Percentiles rank a stretch among this genome's conserved stretches.
Evolutionary conservation across 768 basidiomycete species (phyloP).

Genomic region (Rossbeevera mucosa): DNA sequence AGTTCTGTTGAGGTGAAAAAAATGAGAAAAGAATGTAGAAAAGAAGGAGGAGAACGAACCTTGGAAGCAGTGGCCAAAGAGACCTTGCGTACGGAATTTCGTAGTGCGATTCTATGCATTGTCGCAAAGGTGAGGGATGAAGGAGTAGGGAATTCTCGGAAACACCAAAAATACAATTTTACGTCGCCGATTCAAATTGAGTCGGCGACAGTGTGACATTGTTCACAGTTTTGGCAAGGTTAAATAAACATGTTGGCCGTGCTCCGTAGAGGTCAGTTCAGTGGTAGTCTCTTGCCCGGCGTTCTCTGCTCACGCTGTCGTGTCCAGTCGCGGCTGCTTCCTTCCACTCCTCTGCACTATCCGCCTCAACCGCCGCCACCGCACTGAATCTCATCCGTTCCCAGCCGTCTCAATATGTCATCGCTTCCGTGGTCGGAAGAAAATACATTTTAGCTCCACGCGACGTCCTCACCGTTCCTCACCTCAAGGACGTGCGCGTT

Average conservation of each 20-base stretch:
- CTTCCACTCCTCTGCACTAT: conserved; percentile 31
- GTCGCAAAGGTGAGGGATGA: conserved; percentile 46
- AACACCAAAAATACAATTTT: conserved; percentile 31
- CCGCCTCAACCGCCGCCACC: conserved; percentile 44
- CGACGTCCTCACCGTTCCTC: conserved; percentile 92
- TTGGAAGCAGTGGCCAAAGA: conserved; percentile 63
- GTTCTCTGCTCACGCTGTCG: too few species aligned
- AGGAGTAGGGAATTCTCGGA: conserved; percentile 35
- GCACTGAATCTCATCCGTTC: conserved; percentile 82
- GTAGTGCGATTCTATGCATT: conserved; percentile 83
- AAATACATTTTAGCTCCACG: conserved; percentile 87
- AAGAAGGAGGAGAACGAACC: conserved; percentile 37
- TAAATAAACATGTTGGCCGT: not conserved
- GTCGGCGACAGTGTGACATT: conserved; percentile 3
- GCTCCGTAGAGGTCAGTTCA: conserved; percentile 22
- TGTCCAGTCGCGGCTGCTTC: conserved; percentile 21
- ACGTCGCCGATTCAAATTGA: conserved; percentile 27
- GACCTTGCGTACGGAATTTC: conserved; percentile 77
- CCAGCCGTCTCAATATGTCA: conserved; percentile 88
- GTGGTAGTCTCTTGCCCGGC: too few species aligned
- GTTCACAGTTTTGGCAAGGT: conserved; percentile 1
- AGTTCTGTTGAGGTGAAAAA: conserved; percentile 28
- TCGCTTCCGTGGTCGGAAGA: conserved; percentile 81
- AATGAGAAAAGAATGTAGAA: conserved; percentile 3
- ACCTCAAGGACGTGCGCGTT: conserved; percentile 77